phyloP scores from a whole-genome alignment of 768 basidiomycete species.

The Phallus indusiatus region DNA sequence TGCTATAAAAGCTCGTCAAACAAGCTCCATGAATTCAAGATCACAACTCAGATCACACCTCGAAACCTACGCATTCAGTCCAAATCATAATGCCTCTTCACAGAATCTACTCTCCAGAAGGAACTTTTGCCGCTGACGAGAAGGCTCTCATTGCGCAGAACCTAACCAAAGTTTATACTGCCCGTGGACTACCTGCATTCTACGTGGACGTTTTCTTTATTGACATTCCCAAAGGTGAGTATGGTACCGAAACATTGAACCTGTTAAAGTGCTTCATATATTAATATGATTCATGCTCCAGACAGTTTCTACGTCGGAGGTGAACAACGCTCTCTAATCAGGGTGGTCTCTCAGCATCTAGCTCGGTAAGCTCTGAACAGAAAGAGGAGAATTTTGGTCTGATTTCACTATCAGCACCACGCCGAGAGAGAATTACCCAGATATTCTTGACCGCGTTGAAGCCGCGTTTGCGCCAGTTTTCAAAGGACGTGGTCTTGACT shows the following conservation, averaged over 20 bases:
- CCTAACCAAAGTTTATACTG: constrained; percentile 14
- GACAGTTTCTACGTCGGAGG: constrained; percentile 17
- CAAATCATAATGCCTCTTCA: constrained; percentile 18
- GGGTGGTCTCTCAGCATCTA: constrained; percentile 16
- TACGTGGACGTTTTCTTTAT: constrained; percentile 20
- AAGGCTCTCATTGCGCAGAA: constrained; percentile 16
- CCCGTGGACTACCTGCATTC: constrained; percentile 13
- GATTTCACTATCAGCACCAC: not conserved
- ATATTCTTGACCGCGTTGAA: not conserved
- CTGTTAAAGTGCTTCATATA: not conserved
- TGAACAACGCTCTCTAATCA: constrained; percentile 13
- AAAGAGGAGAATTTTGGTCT: not conserved
- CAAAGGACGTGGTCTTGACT: constrained; percentile 2
- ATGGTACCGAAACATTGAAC: not conserved
- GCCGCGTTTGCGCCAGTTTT: not conserved
- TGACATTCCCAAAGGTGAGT: constrained; percentile 13
- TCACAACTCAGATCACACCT: no score
- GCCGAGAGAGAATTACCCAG: not conserved
- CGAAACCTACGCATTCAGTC: no score
- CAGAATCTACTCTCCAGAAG: constrained; percentile 17
- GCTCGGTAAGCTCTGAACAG: constrained; percentile 13
- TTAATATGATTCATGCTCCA: not conserved
- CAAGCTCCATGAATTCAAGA: no score
- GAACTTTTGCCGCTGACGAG: constrained; percentile 16
- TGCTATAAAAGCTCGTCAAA: no score